Conservation (phyloP, 345 rosid genomes). For the Populus alba region DNA sequence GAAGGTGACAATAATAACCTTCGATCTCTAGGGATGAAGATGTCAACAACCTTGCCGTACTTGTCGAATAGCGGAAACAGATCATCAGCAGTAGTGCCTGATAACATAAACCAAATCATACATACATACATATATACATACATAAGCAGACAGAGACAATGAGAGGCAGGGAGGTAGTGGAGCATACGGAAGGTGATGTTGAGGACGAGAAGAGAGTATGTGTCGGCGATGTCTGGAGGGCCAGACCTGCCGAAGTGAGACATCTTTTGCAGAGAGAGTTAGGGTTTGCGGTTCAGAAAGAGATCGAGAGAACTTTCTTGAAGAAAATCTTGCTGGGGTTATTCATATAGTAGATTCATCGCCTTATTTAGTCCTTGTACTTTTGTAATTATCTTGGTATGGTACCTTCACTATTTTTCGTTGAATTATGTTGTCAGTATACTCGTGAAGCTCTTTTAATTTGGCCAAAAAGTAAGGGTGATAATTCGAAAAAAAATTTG, state of each 20-base stretch:
- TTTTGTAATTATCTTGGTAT: no score
- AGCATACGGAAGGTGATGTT: slow-evolving; percentile 76
- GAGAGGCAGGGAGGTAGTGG: neutral
- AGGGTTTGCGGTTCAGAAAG: slow-evolving; percentile 13
- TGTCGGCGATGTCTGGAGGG: slow-evolving; percentile 69
- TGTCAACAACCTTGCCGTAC: slow-evolving; percentile 87
- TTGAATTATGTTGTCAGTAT: slow-evolving; percentile 3
- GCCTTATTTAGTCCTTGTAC: no score
- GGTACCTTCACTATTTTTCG: no score
- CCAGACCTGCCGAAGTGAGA: slow-evolving; percentile 82
- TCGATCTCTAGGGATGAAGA: slow-evolving; percentile 82
- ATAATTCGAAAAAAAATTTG: no score
- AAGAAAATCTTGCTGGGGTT: neutral
- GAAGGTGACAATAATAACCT: slow-evolving; percentile 33
- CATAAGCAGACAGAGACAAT: neutral
- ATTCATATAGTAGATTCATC: no score
- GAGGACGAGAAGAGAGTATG: slow-evolving; percentile 69
- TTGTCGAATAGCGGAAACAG: slow-evolving; percentile 78
- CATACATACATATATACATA: neutral
- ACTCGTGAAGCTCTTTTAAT: no score
- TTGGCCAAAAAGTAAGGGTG: no score
- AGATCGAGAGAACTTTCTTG: neutral
- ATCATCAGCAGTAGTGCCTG: slow-evolving; percentile 86
- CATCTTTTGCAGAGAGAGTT: slow-evolving; percentile 31
- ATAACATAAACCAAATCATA: neutral